phyloP scores from a whole-genome alignment of 148 eudicot genomes.

The Pouteria glomerata region DNA sequence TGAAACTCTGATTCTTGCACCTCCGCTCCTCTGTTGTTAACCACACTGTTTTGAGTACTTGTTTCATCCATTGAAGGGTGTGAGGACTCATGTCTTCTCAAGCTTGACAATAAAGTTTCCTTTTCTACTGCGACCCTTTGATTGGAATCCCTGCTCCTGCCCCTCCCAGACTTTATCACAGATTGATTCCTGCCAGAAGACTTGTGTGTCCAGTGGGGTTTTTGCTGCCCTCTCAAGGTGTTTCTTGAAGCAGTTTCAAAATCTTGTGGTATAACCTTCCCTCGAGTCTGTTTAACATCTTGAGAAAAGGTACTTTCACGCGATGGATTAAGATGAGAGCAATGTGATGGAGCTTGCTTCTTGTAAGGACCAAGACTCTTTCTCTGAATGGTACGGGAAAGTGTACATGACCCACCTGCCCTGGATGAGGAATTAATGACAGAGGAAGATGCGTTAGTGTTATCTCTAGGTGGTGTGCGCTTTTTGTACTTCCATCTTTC shows the following conservation, averaged over 20 bases:
- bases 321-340: conserved; percentile 18
- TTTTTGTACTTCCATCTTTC: conserved; percentile 66
- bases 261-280: conserved; percentile 21
- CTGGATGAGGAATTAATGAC: conserved; percentile 17
- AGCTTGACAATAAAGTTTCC: conserved; percentile 27
- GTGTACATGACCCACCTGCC: conserved; percentile 8
- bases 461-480: conserved; percentile 11
- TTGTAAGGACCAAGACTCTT: conserved; percentile 21
- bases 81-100: conserved; percentile 12
- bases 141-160: conserved; percentile 21
- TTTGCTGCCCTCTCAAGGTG: conserved; percentile 16
- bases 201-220: conserved; percentile 11
- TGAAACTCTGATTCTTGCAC: conserved; percentile 11
- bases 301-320: conserved; percentile 27
- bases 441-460: conserved; percentile 5
- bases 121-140: conserved; percentile 17
- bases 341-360: conserved; percentile 23
- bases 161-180: conserved; percentile 17
- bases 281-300: conserved; percentile 22
- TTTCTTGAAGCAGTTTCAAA: conserved; percentile 19
- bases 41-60: conserved; percentile 14
- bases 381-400: conserved; percentile 7
- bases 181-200: conserved; percentile 15
- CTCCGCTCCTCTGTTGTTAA: conserved; percentile 13
- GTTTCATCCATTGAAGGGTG: conserved; percentile 14